Base-by-base conservation (phyloP, 305 asterid genomes). In the Rubia peregrina region DNA sequence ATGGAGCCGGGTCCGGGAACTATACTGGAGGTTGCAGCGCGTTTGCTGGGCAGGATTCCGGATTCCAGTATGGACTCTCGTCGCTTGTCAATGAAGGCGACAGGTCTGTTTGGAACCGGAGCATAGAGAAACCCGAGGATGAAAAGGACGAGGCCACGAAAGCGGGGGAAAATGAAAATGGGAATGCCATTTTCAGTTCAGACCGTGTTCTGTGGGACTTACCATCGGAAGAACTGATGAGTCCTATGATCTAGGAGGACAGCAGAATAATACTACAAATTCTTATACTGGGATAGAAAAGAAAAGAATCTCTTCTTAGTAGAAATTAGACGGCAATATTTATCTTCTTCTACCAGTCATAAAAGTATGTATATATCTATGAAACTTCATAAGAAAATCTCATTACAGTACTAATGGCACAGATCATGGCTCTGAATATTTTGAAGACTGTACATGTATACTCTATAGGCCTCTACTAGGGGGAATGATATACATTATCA, bases 201-300 rank as follows among this genome's bases (percentile, higher is more conserved):
- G 96, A 88, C 9, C 87, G 88, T 72, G 85, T 89, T 14, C 68
- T 95, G 76, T 91, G 99, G 98, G 95, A 95, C 77, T 80, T 95
- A 69, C 90, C 90, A 66, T 75, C 96, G 42, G 89, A 85, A 70
- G 96, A 91, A 80, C 80, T 91, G 76, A 87, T 91, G 77, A 89
- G 88, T 69, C 88, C 90, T 13, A 74, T 83, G 51, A 80, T 78
- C 68, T 83, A 73, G 40, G 49, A 69, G 69, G 10, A 21, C 11
- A n/a, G n/a, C 26, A 30, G 51, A 9, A 61, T 36, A 24, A n/a
- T 21, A 16, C 42, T 21, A 16, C 42, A 48, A 36, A 51, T 6
- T 51, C 19, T 17, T 51, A 38, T 38, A 51, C 5, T 2, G 66
- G 36, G 17, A 41, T 38, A 30, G 68, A 9, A 9, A 10, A 59